phyloP scores from a whole-genome alignment of 352 stramenopile genomes.

The Phytophthora sp. region DNA sequence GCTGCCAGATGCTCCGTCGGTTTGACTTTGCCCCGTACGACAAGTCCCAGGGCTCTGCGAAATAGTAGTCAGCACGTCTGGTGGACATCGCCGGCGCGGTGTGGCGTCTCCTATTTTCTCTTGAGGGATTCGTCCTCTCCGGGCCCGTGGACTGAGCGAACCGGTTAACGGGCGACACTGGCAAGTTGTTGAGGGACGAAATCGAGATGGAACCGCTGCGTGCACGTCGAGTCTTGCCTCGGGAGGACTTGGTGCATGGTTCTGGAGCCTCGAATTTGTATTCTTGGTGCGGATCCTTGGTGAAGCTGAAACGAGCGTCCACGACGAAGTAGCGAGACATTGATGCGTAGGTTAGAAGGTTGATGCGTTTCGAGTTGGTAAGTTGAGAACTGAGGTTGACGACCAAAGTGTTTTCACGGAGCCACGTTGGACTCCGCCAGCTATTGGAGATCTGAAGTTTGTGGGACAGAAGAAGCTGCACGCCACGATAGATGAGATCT shows the following conservation, averaged over 20 bases:
- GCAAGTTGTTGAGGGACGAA: conserved; percentile 5
- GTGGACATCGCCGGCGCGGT: conserved; percentile 24
- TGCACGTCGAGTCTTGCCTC: conserved; percentile 11
- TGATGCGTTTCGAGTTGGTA: background rate
- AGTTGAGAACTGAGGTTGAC: conserved; percentile 13
- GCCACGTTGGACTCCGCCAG: conserved; percentile 1
- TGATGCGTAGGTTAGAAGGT: background rate
- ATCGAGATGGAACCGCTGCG: conserved; percentile 36
- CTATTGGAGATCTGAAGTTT: conserved; percentile 11
- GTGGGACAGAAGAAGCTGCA: background rate
- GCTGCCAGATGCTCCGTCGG: conserved; percentile 25
- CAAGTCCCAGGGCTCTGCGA: conserved; percentile 9
- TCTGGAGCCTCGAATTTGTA: background rate
- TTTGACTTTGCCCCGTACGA: conserved; percentile 26
- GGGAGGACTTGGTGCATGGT: conserved; percentile 1
- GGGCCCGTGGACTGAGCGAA: conserved; percentile 32
- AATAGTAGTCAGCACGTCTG: conserved; percentile 5
- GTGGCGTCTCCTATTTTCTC: conserved; percentile 19
- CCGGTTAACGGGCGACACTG: conserved; percentile 25
- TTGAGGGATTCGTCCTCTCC: background rate
- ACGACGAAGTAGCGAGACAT: conserved; percentile 37
- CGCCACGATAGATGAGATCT: conserved; percentile 14
- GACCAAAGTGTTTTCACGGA: no score
- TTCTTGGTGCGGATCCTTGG: conserved; percentile 5
- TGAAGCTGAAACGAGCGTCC: conserved; percentile 33